Evolutionary conservation across 2,329 filamentous ascomycete species (phyloP).

Genomic region (Lachnellula subtilissima): DNA sequence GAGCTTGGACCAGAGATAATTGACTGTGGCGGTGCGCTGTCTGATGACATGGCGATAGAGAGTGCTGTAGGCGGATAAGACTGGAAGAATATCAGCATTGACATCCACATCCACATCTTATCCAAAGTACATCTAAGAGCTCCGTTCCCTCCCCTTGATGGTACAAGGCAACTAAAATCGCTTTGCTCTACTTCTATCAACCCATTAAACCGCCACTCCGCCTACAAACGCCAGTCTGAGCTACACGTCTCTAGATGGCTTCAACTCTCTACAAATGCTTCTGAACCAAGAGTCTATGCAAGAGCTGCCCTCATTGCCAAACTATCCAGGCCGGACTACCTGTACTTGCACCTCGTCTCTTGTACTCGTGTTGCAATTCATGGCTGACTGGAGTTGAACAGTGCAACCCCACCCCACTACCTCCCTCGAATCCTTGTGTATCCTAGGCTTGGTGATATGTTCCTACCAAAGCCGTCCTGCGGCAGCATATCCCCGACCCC

Average conservation of each 20-base stretch:
- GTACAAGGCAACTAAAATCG: neutral
- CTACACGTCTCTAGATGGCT: neutral
- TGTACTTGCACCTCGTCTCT: neutral
- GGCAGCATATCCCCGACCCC: conserved; percentile 11
- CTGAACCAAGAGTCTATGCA: neutral
- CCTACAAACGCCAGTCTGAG: neutral
- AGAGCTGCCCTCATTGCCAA: neutral
- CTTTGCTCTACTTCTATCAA: neutral
- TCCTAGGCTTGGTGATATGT: conserved; percentile 19
- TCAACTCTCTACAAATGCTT: neutral
- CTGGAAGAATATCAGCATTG: neutral
- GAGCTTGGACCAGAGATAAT: too few relatives aligned
- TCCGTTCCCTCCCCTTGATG: neutral
- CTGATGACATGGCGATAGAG: too few relatives aligned
- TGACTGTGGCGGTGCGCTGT: too few relatives aligned
- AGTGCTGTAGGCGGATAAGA: too few relatives aligned
- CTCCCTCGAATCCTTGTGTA: neutral
- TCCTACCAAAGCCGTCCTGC: conserved; percentile 16
- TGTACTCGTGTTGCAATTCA: neutral
- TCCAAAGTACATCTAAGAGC: neutral
- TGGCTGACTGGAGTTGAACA: neutral
- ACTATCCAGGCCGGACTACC: neutral
- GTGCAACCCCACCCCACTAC: neutral
- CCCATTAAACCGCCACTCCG: neutral
- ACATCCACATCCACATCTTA: neutral